Percentiles rank a stretch among this genome's conserved stretches.
phyloP scores from a whole-genome alignment of 108 stramenopile species.

The Cyclotella kingstonii region DNA sequence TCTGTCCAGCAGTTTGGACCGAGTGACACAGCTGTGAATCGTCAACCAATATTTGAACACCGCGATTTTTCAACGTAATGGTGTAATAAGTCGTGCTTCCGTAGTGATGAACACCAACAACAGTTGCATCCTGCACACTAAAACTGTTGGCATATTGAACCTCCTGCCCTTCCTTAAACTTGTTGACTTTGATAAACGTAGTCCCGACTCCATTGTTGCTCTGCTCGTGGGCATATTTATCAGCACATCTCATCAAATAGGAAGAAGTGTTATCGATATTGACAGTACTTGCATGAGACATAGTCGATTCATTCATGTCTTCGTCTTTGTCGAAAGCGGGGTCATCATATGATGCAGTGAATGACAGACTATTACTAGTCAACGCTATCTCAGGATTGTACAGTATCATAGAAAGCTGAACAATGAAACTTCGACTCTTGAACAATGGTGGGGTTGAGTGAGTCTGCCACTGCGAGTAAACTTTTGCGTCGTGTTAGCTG shows the following conservation, averaged over 20 bases:
- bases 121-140: background rate
- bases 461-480: too few species aligned
- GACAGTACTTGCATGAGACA: slow-evolving; percentile 20
- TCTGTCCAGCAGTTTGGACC: too few species aligned
- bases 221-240: slow-evolving; percentile 25
- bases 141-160: slow-evolving; percentile 17
- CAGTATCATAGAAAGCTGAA: too few species aligned
- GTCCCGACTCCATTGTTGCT: background rate
- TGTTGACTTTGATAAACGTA: slow-evolving; percentile 11
- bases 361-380: too few species aligned
- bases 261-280: slow-evolving; percentile 27
- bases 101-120: slow-evolving; percentile 15
- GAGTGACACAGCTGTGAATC: too few species aligned
- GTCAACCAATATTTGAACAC: too few species aligned
- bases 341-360: slow-evolving; percentile 16
- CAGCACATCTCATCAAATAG: slow-evolving; percentile 27
- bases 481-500: too few species aligned
- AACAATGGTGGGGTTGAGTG: too few species aligned
- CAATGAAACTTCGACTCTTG: too few species aligned
- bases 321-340: background rate
- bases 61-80: too few species aligned
- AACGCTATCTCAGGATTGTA: too few species aligned
- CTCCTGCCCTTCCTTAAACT: slow-evolving; percentile 20
- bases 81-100: too few species aligned
- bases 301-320: background rate